Evolutionary conservation across 2,329 filamentous ascomycete species (phyloP), one percentile per base, ranked within the genome.

Genomic region (Aureobasidium pullulans): DNA sequence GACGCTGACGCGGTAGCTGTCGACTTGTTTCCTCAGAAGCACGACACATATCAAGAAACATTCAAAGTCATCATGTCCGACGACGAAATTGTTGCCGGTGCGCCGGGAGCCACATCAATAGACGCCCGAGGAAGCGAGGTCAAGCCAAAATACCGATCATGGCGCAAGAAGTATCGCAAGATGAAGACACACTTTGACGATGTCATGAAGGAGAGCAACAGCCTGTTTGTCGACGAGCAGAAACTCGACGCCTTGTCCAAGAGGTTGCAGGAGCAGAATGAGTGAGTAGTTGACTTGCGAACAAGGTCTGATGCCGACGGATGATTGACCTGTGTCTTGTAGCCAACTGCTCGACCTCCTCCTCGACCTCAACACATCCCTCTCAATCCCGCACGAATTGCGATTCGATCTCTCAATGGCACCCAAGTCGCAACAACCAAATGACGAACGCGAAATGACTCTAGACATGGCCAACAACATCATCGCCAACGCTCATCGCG

Each of bases 311-410:
- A 29, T 36, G 13, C 11, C 15, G 28, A 54, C 6, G 23, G n/a
- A 15, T 29, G 3, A 37, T 58, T 61, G 50, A 28, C 43, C 16
- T 13, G n/a, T 43, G 57, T 54, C 23, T 23, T 63, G 67, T 67
- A 96, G 92, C 73, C 91, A 92, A 72, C 77, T 97, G 36, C 83
- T 96, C 57, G 93, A 97, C 67, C 77, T 96, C 10, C 83, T 97
- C 36, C 81, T 96, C 62, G 92, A 96, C 69, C 82, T 96, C 75
- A 99, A 99, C 75, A 85, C 89, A 54, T 88, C 85, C 44, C 79
- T 87, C 19, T 89, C 94, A 70, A 85, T 97, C 46, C 85, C 90
- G 10, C 77, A 84, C 31, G 81, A 86, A 60, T 84, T 88, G 67
- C 88, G 89, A 66, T 87, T 90, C 75, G 86, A 93, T 68, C 76